Evolutionary conservation across 225 moss, liverwort and hornwort species (phyloP), one percentile per base, ranked within the genome.

Genomic region (Polytrichum formosum): DNA sequence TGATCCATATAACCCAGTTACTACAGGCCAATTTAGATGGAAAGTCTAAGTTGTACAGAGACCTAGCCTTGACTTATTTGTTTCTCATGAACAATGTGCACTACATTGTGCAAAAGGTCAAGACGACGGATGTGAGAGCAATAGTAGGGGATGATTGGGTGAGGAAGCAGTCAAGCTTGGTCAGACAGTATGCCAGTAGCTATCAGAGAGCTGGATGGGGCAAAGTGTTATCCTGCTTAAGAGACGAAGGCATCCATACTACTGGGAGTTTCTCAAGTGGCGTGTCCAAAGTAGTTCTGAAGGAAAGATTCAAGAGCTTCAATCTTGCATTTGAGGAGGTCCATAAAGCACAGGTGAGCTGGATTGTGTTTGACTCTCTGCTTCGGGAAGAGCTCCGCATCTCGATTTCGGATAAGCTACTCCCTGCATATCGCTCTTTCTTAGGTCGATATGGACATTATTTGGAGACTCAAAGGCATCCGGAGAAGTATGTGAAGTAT

Each of bases 61-160:
- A 97, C 71, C 83, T 64, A 63, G 87, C 92, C 63, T 82, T 97
- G 88, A 94, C 94, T 5, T 94, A 82, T 75, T 73, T 97, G 74
- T 97, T 97, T 74, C 78, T 97, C 29, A 97, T 97, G 97, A 97
- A 97, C 89, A 97, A 97, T 83, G 90, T 93, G 77, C 93, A 97
- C 71, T 97, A 97, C 71, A 97, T 97, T 77, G 97, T 92, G 79
- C 94, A 94, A 74, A 97, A 97, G 83, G 97, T 97, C 64, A 94
- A 87, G 88, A 81, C 75, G 10, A 86, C 97, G 2, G 97, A 94
- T 78, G 90, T 97, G 55, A 83, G 92, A 70, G 76, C 79, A 53
- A 74, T 94, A 72, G 78, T 94, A 77, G 94, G 94, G 68, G 94
- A 94, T 72, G 91, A 94, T 71, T 94, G 94, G 94, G 94, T 94